These are phyloP conservation scores for Malassezia pachydermatis DNA, from an alignment of 1,284 basidiomycete species.

Conservation along the genomic window DNA sequence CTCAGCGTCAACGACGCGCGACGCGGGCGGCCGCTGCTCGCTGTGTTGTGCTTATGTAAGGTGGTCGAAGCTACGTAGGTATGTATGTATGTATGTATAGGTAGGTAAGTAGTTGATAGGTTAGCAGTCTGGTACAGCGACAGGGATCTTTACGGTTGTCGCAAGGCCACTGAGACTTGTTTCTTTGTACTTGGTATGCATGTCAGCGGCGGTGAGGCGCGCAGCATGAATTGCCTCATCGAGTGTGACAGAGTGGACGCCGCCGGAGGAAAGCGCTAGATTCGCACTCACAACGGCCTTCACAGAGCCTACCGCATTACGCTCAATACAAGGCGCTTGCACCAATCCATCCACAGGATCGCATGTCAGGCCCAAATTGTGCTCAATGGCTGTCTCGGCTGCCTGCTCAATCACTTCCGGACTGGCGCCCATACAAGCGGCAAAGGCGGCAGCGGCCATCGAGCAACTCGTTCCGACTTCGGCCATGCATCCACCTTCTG, in stretches of 20 bases:
- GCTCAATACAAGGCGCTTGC: constrained; percentile 75
- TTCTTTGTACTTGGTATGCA: constrained; percentile 50
- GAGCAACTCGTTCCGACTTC: constrained; percentile 62
- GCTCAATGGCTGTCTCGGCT: constrained; percentile 78
- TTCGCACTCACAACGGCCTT: constrained; percentile 61
- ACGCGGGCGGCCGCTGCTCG: no score
- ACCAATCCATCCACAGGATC: constrained; percentile 58
- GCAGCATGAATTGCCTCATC: constrained; percentile 96
- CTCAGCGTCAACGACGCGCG: no score
- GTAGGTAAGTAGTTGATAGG: background rate
- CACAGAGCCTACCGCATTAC: constrained; percentile 66
- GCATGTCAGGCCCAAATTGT: constrained; percentile 40
- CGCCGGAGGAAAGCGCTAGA: constrained; percentile 72
- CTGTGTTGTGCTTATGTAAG: no score
- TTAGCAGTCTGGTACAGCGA: constrained; percentile 41
- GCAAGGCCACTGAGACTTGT: constrained; percentile 34
- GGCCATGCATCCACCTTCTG: constrained; percentile 57
- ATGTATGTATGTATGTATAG: background rate
- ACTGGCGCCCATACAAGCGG: constrained; percentile 58
- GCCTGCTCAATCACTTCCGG: constrained; percentile 57
- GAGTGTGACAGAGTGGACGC: constrained; percentile 72
- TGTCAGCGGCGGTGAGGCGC: constrained; percentile 66
- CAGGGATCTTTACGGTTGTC: constrained; percentile 35
- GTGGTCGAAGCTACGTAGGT: no score
- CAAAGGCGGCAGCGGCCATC: constrained; percentile 85